These are phyloP conservation scores for Venturia asperata DNA, from an alignment of 2,329 filamentous ascomycete species.

Conservation along the genomic window DNA sequence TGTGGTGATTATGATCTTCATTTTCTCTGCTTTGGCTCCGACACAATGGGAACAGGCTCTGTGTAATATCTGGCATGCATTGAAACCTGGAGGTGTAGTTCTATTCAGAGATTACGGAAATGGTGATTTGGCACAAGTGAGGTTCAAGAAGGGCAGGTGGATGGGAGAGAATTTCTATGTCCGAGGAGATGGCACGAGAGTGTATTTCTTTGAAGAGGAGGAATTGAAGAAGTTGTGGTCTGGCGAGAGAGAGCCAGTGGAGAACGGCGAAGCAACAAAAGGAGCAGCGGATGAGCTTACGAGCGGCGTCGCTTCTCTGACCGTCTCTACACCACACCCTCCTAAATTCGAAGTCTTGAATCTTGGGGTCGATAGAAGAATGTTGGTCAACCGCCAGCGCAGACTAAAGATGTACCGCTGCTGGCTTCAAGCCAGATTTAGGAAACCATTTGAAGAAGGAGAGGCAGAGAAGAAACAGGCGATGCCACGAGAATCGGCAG, in stretches of 20 bases:
- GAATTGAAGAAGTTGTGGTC: constrained; percentile 77
- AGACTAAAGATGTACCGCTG: constrained; percentile 98
- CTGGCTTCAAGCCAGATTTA: constrained; percentile 83
- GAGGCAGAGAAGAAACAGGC: constrained; percentile 5
- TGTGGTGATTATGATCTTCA: constrained; percentile 90
- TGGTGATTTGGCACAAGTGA: constrained; percentile 90
- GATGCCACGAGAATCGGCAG: background rate
- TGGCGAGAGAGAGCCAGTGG: constrained; percentile 33
- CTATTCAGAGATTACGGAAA: constrained; percentile 95
- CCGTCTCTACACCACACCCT: constrained; percentile 4
- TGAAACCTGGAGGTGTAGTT: constrained; percentile 89
- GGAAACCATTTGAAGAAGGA: constrained; percentile 43
- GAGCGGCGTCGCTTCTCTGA: constrained; percentile 31
- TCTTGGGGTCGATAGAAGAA: constrained; percentile 75
- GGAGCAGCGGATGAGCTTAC: constrained; percentile 18
- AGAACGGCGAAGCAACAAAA: background rate
- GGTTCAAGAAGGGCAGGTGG: constrained; percentile 92
- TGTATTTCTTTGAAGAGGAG: constrained; percentile 92
- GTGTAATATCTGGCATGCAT: constrained; percentile 67
- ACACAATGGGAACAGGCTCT: constrained; percentile 78
- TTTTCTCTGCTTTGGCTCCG: constrained; percentile 87
- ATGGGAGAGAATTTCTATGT: constrained; percentile 97
- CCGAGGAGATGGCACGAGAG: constrained; percentile 85
- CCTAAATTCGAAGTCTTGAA: constrained; percentile 60
- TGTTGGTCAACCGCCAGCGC: constrained; percentile 85